Evolutionary conservation across 2,329 filamentous ascomycete genomes (phyloP), one percentile per base, ranked within the genome.

Genomic region (Albifimbria verrucaria): DNA sequence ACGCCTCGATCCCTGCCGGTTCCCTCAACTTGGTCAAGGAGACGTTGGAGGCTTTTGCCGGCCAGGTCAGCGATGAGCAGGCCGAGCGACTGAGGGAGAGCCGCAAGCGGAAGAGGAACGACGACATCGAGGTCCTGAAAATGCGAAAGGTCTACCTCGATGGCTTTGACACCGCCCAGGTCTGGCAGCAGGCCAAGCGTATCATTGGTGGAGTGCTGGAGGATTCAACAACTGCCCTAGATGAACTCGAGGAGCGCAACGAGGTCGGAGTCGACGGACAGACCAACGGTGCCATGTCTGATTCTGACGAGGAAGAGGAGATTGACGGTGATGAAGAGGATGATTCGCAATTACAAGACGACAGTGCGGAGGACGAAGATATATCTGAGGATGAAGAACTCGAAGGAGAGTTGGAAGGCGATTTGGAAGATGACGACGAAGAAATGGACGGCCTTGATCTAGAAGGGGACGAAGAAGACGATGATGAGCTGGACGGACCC

Each of bases 121-220:
- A 70, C 23, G 71, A 68, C 4, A 72, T 72, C 23, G 71, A 82
- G 58, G 74, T 88, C 2, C 66, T 97, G 57, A 91, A 91, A 63
- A 76, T 96, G 63, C 87, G 89, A 62, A 92, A 89, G 70, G 77
- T 99, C 17, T 89, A 97, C 67, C 77, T 91, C 7, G 85, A 96
- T 53, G 94, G 93, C 0, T 96, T 97, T 62, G 89, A 89, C 62
- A 87, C 89, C 11, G 84, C 87, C 20, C 93, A 97, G 71, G 86
- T 99, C 43, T 99, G 93, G 89, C 90, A 97, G 70, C 94, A 99
- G 74, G 89, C 91, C 9, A 87, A 86, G 65, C 85, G 89, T 62
- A 90, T 97, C 20, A 86, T 97, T 53, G 80, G 70, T 12, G 77
- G 78, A 46, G 72, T 81, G 11, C 61, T 84, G 45, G 69, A 73